Evolutionary conservation across 2,329 filamentous ascomycete genomes (phyloP).

Genomic region (Aspergillus ruber): DNA sequence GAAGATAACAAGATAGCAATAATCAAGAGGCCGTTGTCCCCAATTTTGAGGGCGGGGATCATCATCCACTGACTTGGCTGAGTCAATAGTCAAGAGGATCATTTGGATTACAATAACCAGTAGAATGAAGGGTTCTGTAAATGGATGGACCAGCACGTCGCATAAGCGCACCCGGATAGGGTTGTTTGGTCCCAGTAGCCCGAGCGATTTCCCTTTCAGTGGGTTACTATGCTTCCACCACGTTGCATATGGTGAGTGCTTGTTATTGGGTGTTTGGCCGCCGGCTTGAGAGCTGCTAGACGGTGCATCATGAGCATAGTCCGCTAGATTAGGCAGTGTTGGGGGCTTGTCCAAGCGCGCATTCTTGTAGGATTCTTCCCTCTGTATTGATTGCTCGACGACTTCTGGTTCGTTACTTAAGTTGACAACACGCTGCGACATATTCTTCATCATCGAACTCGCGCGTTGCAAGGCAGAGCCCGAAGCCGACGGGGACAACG

Average conservation of each 20-base stretch:
- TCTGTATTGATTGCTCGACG: conserved; percentile 63
- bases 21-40: conserved; percentile 64
- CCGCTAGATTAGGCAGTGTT: conserved; percentile 42
- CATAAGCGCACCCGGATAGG: conserved; percentile 67
- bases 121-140: conserved; percentile 79
- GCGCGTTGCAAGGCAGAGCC: conserved; percentile 60
- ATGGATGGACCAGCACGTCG: conserved; percentile 76
- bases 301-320: conserved; percentile 41
- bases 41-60: conserved; percentile 55
- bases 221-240: conserved; percentile 59
- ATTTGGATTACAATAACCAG: conserved; percentile 83
- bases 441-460: conserved; percentile 70
- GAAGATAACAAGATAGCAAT: conserved; percentile 75
- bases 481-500: conserved; percentile 57
- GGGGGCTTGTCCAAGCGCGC: conserved; percentile 48
- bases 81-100: conserved; percentile 78
- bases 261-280: conserved; percentile 31
- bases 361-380: conserved; percentile 49
- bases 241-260: conserved; percentile 33
- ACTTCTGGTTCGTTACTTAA: conserved; percentile 87
- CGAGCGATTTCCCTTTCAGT: conserved; percentile 76
- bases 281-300: conserved; percentile 22
- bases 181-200: conserved; percentile 75
- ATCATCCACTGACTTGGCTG: conserved; percentile 63
- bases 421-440: conserved; percentile 97